Evolutionary conservation across 2,329 filamentous ascomycete species (phyloP), one percentile per base, ranked within the genome.

Genomic region (Colletotrichum karsti): DNA sequence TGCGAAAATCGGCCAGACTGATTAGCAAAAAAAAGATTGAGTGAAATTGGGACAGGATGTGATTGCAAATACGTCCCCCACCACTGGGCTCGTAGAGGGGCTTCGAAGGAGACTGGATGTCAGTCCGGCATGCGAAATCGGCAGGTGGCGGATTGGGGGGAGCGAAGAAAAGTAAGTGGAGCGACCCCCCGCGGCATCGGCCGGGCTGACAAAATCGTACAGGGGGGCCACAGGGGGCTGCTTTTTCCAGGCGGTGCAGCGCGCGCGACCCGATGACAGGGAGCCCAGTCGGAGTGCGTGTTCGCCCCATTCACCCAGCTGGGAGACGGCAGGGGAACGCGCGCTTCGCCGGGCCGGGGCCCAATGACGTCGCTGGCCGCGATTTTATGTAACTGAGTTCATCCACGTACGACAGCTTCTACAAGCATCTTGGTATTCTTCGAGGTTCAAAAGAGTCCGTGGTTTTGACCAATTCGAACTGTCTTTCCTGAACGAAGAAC

Each of bases 61-160:
- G 69, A 70, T 71, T 71, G 69, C 67, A 71, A 71, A 71, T 71
- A 67, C 28, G 35, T 56, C 58, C 51, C 69, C 54, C 67, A 67
- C 63, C 59, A 71, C 37, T 71, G 69, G 69, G 42, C 41, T 64
- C 24, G 59, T 48, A 42, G 50, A 67, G 59, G 59, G 50, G 28
- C 30, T 22, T 5, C 30, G 42, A 20, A 53, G 35, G 7, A 37
- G 39, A 66, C 30, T n/a, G 33, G 22, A 51, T 10, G 28, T n/a
- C 18, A 37, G n/a, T 15, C 20, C 54, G 13, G 13, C 56, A 63
- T 69, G 66, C 66, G 66, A 69, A 67, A 69, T 67, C 63, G 66
- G 66, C 55, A 51, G 37, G 66, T 69, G 63, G 66, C 66, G 65
- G 60, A 28, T 33, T 67, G 15, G 20, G 37, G 8, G n/a, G 5